phyloP scores from a whole-genome alignment of 371 early-diverging fungal species.

The Mortierella sp. region DNA sequence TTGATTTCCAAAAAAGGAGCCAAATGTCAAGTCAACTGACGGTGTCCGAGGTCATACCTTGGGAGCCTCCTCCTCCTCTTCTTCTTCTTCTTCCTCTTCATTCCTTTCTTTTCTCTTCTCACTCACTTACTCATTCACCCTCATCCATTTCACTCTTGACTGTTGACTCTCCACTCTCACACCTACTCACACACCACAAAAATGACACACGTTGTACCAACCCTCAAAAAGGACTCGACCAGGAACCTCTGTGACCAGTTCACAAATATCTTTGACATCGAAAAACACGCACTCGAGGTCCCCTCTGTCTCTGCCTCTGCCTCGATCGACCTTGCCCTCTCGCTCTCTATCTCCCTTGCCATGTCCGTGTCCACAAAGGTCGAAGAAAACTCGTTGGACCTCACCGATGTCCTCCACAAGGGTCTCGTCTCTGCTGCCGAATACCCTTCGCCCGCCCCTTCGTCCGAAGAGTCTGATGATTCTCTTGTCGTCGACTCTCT shows the following conservation, averaged over 20 bases:
- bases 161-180: not conserved
- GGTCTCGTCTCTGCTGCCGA: not conserved
- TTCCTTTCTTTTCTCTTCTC: not conserved
- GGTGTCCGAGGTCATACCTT: not conserved
- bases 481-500: slow-evolving; percentile 20
- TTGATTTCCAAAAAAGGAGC: not conserved
- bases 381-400: not conserved
- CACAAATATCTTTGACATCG: slow-evolving; percentile 24
- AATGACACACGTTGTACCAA: not conserved
- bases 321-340: not conserved
- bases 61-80: not conserved
- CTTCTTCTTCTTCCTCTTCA: not conserved
- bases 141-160: not conserved
- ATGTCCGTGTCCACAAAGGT: not conserved
- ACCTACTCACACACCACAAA: not conserved
- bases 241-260: slow-evolving; percentile 39
- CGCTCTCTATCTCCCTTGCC: slow-evolving; percentile 7
- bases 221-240: slow-evolving; percentile 28
- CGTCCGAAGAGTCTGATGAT: slow-evolving; percentile 39
- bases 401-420: not conserved
- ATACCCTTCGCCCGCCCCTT: slow-evolving; percentile 22
- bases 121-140: too few species aligned
- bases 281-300: too few species aligned
- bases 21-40: not conserved
- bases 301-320: not conserved